Base-by-base conservation (phyloP, 169 alveolate genomes). In the Eimeria maxima region DNA sequence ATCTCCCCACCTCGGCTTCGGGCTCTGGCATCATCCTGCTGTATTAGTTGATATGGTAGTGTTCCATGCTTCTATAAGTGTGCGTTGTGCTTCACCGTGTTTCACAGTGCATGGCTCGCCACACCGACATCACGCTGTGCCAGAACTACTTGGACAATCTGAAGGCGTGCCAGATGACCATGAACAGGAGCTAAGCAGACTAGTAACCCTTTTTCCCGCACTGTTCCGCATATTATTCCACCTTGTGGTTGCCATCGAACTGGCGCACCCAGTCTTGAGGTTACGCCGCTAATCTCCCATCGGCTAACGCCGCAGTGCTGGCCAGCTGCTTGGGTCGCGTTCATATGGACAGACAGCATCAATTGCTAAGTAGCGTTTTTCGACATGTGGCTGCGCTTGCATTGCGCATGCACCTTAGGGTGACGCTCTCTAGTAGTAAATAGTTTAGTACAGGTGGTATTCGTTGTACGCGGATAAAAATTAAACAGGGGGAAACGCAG, bases 81-180 rank as follows among this genome's bases (percentile, higher is more conserved):
- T 93, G 44, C 20, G 38, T 50, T 38, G 44, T 47, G 57, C 33
- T 57, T 16, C 24, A 29, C 33, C 67, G 86, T 93, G n/a, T n/a
- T n/a, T n/a, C n/a, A n/a, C n/a, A 96, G 97, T 96, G 97, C 96
- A 87, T 96, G 95, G 84, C 88, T 47, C 95, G 93, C 57, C 91
- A 89, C 69, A 57, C 95, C 27, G 97, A 96, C 83, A 47, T 90
- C 44, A 44, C 95, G 33, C 97, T 90, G 27, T 96, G 97, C 94
- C 97, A 96, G 97, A 84, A 86, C 78, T 93, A 96, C 90, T 47
- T 96, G 80, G 97, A 96, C 55, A 88, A 95, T 44, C 95, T 95
- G 80, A 90, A 92, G 96, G 94, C 93, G 18, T 95, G 97, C 95
- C 97, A 95, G 92, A 65, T 63, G 84, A 63, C n/a, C n/a, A 78